These are phyloP conservation scores for Boletus pseudo-olivaceus DNA, from an alignment of 768 basidiomycete species.

Conservation along the genomic window DNA sequence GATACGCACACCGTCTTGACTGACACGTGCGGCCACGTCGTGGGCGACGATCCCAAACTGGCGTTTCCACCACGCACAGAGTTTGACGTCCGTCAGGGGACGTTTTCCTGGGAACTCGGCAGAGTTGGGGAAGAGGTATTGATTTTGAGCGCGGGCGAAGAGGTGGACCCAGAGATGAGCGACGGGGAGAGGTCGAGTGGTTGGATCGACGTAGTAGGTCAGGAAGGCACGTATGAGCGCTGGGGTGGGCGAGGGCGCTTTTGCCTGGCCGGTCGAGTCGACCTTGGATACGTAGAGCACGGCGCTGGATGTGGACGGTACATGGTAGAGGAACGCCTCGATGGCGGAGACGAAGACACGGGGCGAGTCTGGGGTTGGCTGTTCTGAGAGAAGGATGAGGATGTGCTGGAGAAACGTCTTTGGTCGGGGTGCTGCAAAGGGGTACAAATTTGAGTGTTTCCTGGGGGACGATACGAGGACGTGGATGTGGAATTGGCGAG, in stretches of 20 bases:
- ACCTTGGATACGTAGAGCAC: slow-evolving; percentile 92
- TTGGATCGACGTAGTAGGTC: slow-evolving; percentile 55
- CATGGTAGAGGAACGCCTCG: slow-evolving; percentile 70
- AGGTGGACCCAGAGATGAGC: slow-evolving; percentile 75
- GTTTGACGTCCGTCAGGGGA: slow-evolving; percentile 69
- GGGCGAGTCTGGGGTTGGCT: slow-evolving; percentile 43
- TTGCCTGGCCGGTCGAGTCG: slow-evolving; percentile 82
- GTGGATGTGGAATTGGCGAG: slow-evolving; percentile 71
- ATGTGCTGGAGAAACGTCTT: slow-evolving; percentile 72
- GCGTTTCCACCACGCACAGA: slow-evolving; percentile 93
- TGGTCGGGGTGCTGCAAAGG: slow-evolving; percentile 65
- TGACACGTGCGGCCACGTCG: slow-evolving; percentile 30
- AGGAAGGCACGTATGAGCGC: slow-evolving; percentile 67
- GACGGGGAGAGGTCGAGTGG: slow-evolving; percentile 56
- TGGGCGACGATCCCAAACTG: slow-evolving; percentile 56
- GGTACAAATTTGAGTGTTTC: slow-evolving; percentile 68
- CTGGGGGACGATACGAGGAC: slow-evolving; percentile 66
- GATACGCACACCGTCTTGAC: background rate
- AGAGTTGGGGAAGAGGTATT: slow-evolving; percentile 94
- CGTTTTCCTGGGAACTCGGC: slow-evolving; percentile 64
- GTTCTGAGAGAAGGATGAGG: slow-evolving; percentile 71
- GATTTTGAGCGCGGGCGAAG: slow-evolving; percentile 85
- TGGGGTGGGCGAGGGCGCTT: slow-evolving; percentile 62
- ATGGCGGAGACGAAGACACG: slow-evolving; percentile 74
- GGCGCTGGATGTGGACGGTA: slow-evolving; percentile 64